Evolutionary conservation across 1,284 basidiomycete genomes (phyloP).

Genomic region (Austroboletus niveus): DNA sequence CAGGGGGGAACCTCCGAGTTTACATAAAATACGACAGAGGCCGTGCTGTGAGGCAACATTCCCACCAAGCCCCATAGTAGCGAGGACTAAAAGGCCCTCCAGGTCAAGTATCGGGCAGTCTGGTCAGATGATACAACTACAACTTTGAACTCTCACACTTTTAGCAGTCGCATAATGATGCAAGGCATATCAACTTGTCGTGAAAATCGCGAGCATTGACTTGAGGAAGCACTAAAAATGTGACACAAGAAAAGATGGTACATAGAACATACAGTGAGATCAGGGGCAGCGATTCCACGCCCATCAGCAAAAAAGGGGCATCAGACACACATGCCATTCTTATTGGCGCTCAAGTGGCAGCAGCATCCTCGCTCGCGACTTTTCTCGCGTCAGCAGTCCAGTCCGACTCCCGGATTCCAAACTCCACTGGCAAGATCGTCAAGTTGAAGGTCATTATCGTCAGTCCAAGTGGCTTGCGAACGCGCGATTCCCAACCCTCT

Average conservation of each 20-base stretch:
- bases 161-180: too few relatives aligned
- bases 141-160: too few relatives aligned
- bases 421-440: constrained; percentile 53
- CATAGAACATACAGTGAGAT: neutral
- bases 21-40: constrained; percentile 15
- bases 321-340: too few relatives aligned
- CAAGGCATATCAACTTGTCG: neutral
- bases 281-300: too few relatives aligned
- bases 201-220: neutral
- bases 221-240: neutral
- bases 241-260: neutral
- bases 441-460: constrained; percentile 58
- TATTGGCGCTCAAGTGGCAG: too few relatives aligned
- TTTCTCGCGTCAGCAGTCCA: constrained; percentile 17
- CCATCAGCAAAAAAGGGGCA: neutral
- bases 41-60: too few relatives aligned
- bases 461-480: constrained; percentile 53
- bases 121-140: too few relatives aligned
- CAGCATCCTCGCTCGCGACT: too few relatives aligned
- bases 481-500: constrained; percentile 65
- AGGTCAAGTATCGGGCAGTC: too few relatives aligned
- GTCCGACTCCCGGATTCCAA: constrained; percentile 40
- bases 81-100: too few relatives aligned
- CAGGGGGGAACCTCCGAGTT: constrained; percentile 22
- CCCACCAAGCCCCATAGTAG: too few relatives aligned